Evolutionary conservation across 805 yeast genomes (phyloP).

Genomic region (Candida easanensis): DNA sequence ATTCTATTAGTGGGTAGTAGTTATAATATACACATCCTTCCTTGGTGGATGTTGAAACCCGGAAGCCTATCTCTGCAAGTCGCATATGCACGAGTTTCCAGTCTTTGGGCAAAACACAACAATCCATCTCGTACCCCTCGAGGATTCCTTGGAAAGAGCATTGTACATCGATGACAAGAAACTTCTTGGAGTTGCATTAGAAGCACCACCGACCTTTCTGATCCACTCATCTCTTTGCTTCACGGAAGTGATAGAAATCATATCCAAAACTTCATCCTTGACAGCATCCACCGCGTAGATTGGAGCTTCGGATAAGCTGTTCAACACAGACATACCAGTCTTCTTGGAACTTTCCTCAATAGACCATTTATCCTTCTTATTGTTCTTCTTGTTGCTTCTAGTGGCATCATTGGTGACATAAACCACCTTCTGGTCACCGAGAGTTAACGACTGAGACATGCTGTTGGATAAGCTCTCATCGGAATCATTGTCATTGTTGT

Average conservation of each 20-base stretch:
- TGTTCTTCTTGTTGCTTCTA: constrained; percentile 69
- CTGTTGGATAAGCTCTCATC: constrained; percentile 25
- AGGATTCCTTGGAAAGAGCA: constrained; percentile 68
- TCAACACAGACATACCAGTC: constrained; percentile 53
- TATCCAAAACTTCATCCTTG: constrained; percentile 80
- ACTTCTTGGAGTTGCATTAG: constrained; percentile 76
- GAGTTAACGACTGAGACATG: constrained; percentile 27
- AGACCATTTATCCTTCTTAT: constrained; percentile 74
- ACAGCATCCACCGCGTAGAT: constrained; percentile 73
- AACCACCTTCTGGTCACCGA: constrained; percentile 51
- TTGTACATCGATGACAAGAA: constrained; percentile 73
- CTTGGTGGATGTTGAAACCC: too few relatives aligned
- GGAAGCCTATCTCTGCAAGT: constrained; percentile 60
- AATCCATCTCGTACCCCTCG: constrained; percentile 72
- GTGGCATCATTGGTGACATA: constrained; percentile 80
- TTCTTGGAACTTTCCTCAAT: constrained; percentile 69
- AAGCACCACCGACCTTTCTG: constrained; percentile 76
- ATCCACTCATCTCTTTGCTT: constrained; percentile 73
- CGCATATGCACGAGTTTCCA: constrained; percentile 64
- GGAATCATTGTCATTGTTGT: constrained; percentile 21
- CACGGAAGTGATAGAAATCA: constrained; percentile 76
- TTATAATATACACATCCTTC: too few relatives aligned
- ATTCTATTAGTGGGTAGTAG: too few relatives aligned
- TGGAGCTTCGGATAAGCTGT: constrained; percentile 61
- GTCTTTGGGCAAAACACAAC: constrained; percentile 77